Percentiles rank a stretch among this genome's conserved stretches.
These are phyloP conservation scores for Viola pubescens DNA, from an alignment of 441 rosid genomes.

Conservation along the genomic window DNA sequence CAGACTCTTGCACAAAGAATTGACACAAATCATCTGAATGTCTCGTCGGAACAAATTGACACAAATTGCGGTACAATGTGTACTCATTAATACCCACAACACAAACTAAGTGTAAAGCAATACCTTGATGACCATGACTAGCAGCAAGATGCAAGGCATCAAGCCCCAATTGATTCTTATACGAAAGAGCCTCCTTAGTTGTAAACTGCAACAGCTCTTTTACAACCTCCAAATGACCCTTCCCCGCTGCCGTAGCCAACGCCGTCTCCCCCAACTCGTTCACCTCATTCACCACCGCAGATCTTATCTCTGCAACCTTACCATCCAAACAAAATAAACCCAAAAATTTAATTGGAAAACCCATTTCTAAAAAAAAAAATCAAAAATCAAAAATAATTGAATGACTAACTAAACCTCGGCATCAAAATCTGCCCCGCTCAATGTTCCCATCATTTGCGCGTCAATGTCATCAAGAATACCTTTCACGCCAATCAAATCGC, in stretches of 20 bases:
- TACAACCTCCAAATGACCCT: conserved; percentile 73
- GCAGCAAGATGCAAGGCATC: conserved; percentile 80
- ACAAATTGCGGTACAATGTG: no score
- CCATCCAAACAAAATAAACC: background rate
- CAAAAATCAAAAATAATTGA: background rate
- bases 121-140: conserved; percentile 76
- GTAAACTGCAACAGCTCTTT: conserved; percentile 55
- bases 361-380: background rate
- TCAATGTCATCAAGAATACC: conserved; percentile 68
- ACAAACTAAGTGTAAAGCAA: no score
- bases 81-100: no score
- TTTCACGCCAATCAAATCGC: conserved; percentile 51
- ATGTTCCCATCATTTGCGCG: conserved; percentile 56
- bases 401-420: conserved; percentile 36
- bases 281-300: conserved; percentile 69
- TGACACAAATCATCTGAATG: no score
- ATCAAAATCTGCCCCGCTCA: conserved; percentile 65
- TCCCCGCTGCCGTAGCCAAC: conserved; percentile 69
- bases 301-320: conserved; percentile 63
- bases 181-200: conserved; percentile 42
- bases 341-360: conserved; percentile 2
- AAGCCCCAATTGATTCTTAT: conserved; percentile 61
- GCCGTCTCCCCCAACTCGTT: conserved; percentile 92
- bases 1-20: no score
- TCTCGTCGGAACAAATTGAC: no score